Conservation (phyloP, 202 grass and related monocot species). For the Saccharum hybrid region DNA sequence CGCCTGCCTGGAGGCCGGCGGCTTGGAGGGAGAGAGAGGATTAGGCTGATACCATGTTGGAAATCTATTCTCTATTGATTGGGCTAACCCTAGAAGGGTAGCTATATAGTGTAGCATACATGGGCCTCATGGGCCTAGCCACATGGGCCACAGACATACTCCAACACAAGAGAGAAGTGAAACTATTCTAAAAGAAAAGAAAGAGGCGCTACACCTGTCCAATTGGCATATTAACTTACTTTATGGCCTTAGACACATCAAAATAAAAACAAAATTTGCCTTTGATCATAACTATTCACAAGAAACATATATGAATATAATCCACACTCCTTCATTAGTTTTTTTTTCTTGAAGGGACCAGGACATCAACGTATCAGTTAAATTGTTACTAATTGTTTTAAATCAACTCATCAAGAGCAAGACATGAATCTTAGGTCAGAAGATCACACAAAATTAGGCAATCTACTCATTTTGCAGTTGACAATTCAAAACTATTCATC, state of each 20-base stretch:
- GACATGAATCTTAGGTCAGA: slow-evolving; percentile 8
- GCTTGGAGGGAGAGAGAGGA: too few relatives aligned
- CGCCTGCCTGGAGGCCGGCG: too few relatives aligned
- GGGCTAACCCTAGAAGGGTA: too few relatives aligned
- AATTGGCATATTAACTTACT: not conserved
- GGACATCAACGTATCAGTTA: not conserved
- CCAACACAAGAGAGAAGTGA: too few relatives aligned
- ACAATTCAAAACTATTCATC: slow-evolving; percentile 17
- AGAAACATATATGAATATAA: slow-evolving; percentile 9
- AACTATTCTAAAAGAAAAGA: not conserved
- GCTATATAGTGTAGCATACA: too few relatives aligned
- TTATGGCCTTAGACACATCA: not conserved
- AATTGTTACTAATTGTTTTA: not conserved
- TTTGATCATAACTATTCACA: not conserved
- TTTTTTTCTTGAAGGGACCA: not conserved
- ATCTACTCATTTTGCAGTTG: slow-evolving; percentile 15
- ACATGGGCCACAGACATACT: too few relatives aligned
- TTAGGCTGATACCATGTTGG: too few relatives aligned
- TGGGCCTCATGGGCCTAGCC: too few relatives aligned
- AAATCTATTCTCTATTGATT: too few relatives aligned
- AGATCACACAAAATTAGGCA: not conserved
- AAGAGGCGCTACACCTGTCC: not conserved
- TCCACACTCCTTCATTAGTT: not conserved
- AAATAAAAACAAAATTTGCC: slow-evolving; percentile 8
- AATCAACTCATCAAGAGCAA: slow-evolving; percentile 25